These are phyloP conservation scores for Hypoxylon intermedium DNA, from an alignment of 495 filamentous ascomycete species.

Conservation along the genomic window DNA sequence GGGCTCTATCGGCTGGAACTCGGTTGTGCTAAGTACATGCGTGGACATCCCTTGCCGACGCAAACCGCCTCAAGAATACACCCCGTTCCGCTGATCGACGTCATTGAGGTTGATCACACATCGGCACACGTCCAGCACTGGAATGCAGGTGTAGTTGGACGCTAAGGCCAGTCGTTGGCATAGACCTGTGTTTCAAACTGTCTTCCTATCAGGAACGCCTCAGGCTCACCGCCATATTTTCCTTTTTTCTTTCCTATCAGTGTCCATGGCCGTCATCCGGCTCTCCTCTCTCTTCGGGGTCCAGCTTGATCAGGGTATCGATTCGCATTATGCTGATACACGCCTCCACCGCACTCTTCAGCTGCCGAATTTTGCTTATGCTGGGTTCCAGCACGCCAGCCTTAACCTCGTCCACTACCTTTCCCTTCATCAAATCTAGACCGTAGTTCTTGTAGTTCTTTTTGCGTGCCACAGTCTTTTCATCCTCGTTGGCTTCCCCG, in stretches of 20 bases:
- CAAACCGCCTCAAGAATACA: slow-evolving; percentile 27
- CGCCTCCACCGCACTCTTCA: slow-evolving; percentile 98
- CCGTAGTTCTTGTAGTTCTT: slow-evolving; percentile 99
- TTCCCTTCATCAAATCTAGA: slow-evolving; percentile 86
- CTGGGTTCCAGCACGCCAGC: slow-evolving; percentile 94
- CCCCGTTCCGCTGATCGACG: slow-evolving; percentile 18
- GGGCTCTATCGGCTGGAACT: slow-evolving; percentile 18
- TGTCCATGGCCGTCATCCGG: slow-evolving; percentile 82
- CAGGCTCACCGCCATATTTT: slow-evolving; percentile 21
- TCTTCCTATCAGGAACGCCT: slow-evolving; percentile 33
- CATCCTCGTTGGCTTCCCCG: slow-evolving; percentile 80
- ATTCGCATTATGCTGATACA: slow-evolving; percentile 99
- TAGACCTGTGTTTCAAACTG: slow-evolving; percentile 29
- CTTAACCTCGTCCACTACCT: slow-evolving; percentile 92
- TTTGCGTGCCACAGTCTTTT: slow-evolving; percentile 85
- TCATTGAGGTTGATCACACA: slow-evolving; percentile 7
- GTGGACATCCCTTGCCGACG: slow-evolving; percentile 22
- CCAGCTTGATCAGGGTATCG: slow-evolving; percentile 97
- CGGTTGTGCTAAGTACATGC: slow-evolving; percentile 12
- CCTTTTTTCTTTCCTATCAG: slow-evolving; percentile 44
- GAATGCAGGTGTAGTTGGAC: slow-evolving; percentile 6
- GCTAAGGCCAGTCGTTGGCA: slow-evolving; percentile 13
- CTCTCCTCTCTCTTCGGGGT: slow-evolving; percentile 81
- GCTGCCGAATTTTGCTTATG: slow-evolving; percentile 97
- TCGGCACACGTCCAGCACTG: slow-evolving; percentile 11